Evolutionary conservation across 345 rosid genomes (phyloP).

Genomic region (Salix arbutifolia): DNA sequence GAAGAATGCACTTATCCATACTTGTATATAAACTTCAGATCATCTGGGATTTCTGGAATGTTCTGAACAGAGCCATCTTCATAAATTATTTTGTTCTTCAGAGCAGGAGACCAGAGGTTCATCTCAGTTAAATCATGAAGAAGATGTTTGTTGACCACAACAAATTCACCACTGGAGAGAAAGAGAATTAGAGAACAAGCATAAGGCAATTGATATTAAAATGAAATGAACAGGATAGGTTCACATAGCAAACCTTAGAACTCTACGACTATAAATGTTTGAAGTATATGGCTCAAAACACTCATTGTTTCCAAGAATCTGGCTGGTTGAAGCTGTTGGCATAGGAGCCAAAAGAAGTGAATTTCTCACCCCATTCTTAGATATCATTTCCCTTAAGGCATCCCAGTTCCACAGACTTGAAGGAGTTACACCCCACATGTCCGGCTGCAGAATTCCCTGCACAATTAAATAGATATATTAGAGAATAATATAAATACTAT

Average conservation of each 20-base stretch:
- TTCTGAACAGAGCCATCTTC: conserved; percentile 77
- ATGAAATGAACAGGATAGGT: background rate
- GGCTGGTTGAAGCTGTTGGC: conserved; percentile 98
- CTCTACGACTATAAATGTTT: conserved; percentile 86
- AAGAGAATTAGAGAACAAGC: background rate
- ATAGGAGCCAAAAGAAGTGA: conserved; percentile 88
- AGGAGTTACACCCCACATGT: conserved; percentile 86
- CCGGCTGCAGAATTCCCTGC: conserved; percentile 91
- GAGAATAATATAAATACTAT: no score
- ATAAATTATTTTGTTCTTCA: conserved; percentile 76
- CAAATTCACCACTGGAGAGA: conserved; percentile 74
- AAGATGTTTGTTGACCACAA: conserved; percentile 95
- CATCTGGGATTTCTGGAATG: conserved; percentile 64
- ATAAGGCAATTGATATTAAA: background rate
- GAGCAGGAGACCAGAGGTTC: conserved; percentile 76
- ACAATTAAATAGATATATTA: background rate
- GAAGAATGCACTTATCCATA: conserved; percentile 20
- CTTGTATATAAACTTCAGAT: conserved; percentile 72
- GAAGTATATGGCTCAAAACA: conserved; percentile 96
- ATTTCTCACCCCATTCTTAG: conserved; percentile 77
- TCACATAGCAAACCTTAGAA: conserved; percentile 51
- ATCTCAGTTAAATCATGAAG: conserved; percentile 87
- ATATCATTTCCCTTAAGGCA: conserved; percentile 54
- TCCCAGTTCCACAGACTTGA: conserved; percentile 76
- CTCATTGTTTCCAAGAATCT: conserved; percentile 93